Percentiles rank a stretch among this genome's conserved stretches.
phyloP scores from a whole-genome alignment of 2,329 filamentous ascomycete species.

The Orbilia oligospora region DNA sequence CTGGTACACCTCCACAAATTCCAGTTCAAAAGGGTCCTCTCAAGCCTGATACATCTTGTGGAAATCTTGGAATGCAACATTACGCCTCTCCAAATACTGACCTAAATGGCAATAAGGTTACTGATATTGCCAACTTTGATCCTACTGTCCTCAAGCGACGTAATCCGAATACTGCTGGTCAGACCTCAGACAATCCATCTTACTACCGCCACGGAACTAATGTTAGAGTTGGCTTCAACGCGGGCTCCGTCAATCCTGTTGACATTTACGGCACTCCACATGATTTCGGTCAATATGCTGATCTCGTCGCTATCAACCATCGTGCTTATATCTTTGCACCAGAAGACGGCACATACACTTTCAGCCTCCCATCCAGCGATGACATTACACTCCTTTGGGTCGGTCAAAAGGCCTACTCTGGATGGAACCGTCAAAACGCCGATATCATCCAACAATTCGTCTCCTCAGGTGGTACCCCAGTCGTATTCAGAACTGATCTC shows the following conservation, averaged over 20 bases:
- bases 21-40: conserved; percentile 33
- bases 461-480: conserved; percentile 2
- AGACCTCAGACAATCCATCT: conserved; percentile 34
- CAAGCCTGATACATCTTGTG: conserved; percentile 54
- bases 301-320: conserved; percentile 61
- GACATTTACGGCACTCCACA: conserved; percentile 41
- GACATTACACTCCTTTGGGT: conserved; percentile 64
- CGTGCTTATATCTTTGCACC: conserved; percentile 61
- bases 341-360: conserved; percentile 63
- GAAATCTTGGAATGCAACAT: conserved; percentile 49
- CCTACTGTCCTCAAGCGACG: conserved; percentile 34
- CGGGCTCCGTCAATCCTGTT: conserved; percentile 20
- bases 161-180: conserved; percentile 39
- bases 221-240: conserved; percentile 14
- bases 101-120: conserved; percentile 23
- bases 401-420: conserved; percentile 61
- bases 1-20: conserved; percentile 28
- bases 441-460: conserved; percentile 50
- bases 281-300: conserved; percentile 43
- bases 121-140: conserved; percentile 36
- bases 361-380: conserved; percentile 62
- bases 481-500: conserved; percentile 25
- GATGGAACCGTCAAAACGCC: conserved; percentile 61
- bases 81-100: conserved; percentile 46
- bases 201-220: conserved; percentile 24